phyloP scores from a whole-genome alignment of 768 basidiomycete genomes.

The Lactarius quietus region DNA sequence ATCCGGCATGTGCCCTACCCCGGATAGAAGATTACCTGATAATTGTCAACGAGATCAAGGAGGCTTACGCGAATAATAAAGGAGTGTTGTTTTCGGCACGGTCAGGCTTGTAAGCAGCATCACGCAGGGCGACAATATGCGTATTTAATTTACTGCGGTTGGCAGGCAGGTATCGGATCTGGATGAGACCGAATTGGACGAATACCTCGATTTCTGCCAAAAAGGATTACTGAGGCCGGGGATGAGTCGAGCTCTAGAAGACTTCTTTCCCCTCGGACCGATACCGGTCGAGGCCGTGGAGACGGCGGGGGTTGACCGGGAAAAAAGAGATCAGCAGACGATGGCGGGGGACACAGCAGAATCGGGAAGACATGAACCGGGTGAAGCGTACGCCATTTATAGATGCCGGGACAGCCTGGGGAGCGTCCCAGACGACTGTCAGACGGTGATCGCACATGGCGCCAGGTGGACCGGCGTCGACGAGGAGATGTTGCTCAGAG shows the following conservation, averaged over 20 bases:
- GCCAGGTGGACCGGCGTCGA: constrained; percentile 55
- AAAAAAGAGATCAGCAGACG: constrained; percentile 2
- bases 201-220: constrained; percentile 22
- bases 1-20: constrained; percentile 26
- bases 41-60: constrained; percentile 16
- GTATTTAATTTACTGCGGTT: neutral
- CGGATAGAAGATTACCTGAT: constrained; percentile 22
- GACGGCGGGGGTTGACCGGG: constrained; percentile 7
- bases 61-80: constrained; percentile 5
- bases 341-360: constrained; percentile 19
- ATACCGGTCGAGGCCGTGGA: neutral
- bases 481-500: constrained; percentile 46
- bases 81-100: constrained; percentile 20
- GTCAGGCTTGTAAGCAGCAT: constrained; percentile 18
- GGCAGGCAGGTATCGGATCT: constrained; percentile 20
- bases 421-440: constrained; percentile 48
- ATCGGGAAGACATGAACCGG: constrained; percentile 42
- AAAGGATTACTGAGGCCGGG: constrained; percentile 10
- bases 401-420: constrained; percentile 66
- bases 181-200: constrained; percentile 15
- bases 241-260: constrained; percentile 35
- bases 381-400: constrained; percentile 61
- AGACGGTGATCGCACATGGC: constrained; percentile 47
- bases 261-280: constrained; percentile 22
- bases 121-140: no score